These are phyloP conservation scores for Malus fusca DNA, from an alignment of 306 rosid genomes.

Conservation along the genomic window DNA sequence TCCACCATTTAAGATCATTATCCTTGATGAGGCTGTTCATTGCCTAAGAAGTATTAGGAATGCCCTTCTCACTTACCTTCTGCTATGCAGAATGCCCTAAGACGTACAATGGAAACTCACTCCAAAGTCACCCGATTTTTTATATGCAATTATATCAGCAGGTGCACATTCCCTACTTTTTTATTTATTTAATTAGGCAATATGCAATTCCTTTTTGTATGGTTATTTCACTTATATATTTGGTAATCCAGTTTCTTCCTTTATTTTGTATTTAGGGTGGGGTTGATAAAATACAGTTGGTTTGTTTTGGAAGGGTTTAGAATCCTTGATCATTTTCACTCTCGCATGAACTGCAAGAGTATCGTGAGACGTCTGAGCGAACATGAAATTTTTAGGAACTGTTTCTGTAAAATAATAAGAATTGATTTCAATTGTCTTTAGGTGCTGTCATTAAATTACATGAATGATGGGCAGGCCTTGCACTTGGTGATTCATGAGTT, in stretches of 20 bases:
- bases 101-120: slow-evolving; percentile 92
- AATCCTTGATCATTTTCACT: neutral
- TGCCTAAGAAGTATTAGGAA: neutral
- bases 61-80: slow-evolving; percentile 1
- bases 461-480: slow-evolving; percentile 3
- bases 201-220: neutral
- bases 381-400: neutral
- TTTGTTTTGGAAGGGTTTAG: neutral
- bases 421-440: neutral
- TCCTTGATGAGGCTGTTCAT: slow-evolving; percentile 64
- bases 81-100: slow-evolving; percentile 74
- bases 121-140: slow-evolving; percentile 92
- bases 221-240: neutral
- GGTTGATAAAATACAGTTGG: neutral
- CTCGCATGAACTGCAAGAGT: neutral
- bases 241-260: neutral
- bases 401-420: neutral
- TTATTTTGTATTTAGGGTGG: neutral
- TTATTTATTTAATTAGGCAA: neutral
- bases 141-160: slow-evolving; percentile 95
- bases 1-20: slow-evolving; percentile 85
- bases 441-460: neutral
- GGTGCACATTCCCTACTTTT: slow-evolving; percentile 25
- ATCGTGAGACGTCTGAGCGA: neutral
- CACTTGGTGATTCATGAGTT: slow-evolving; percentile 2